These are phyloP conservation scores for Echinosophora koreensis DNA, from an alignment of 306 rosid species.

Conservation along the genomic window DNA sequence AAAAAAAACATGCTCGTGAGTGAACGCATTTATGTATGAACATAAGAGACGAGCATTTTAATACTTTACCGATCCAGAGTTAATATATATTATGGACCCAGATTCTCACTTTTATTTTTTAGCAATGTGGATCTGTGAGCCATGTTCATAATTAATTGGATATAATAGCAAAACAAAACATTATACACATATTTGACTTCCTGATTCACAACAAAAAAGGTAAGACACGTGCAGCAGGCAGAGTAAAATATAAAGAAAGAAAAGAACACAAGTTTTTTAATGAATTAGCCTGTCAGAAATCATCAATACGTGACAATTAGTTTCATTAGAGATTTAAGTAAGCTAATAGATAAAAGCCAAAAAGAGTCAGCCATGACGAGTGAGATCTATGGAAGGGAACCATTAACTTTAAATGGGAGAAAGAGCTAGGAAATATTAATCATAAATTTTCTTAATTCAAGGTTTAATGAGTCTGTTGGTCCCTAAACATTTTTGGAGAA, in stretches of 20 bases:
- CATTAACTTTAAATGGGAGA: background rate
- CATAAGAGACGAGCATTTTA: constrained; percentile 5
- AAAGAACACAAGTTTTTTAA: background rate
- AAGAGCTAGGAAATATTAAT: background rate
- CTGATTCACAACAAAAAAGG: constrained; percentile 10
- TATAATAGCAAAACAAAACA: constrained; percentile 2
- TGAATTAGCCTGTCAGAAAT: background rate
- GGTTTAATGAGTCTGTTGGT: too few relatives aligned
- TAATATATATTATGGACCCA: background rate
- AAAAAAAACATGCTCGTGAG: constrained; percentile 1
- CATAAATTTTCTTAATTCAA: background rate
- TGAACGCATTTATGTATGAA: background rate
- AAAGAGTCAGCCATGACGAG: background rate
- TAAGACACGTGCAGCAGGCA: background rate
- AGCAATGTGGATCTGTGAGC: constrained; percentile 8
- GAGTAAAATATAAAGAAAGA: constrained; percentile 2
- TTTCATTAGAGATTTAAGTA: background rate
- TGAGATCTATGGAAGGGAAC: background rate
- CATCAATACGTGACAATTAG: background rate
- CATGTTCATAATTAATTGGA: background rate
- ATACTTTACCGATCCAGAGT: background rate
- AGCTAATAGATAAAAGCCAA: background rate
- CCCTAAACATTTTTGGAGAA: too few relatives aligned
- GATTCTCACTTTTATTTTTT: background rate
- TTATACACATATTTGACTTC: constrained; percentile 13